Conservation (phyloP, 495 filamentous ascomycete species). For the Penicillium paxilli region DNA sequence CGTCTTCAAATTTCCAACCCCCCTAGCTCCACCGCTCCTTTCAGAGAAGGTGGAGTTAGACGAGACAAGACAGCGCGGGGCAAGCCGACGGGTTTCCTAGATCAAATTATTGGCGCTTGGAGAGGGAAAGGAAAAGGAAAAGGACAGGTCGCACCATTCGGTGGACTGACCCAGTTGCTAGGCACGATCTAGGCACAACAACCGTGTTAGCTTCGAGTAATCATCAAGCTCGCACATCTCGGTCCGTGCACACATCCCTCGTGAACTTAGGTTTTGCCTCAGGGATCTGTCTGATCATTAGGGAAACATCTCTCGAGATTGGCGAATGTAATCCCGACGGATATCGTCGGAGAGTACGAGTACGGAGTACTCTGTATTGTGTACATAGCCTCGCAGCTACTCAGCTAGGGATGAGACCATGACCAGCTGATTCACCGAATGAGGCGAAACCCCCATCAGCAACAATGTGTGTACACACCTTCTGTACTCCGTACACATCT, state of each 20-base stretch:
- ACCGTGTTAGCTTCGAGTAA: constrained; percentile 16
- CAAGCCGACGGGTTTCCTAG: background rate
- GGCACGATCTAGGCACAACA: constrained; percentile 24
- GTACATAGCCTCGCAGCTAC: background rate
- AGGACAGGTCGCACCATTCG: constrained; percentile 3
- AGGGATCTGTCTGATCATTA: constrained; percentile 3
- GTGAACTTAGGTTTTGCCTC: constrained; percentile 12
- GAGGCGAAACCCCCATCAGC: background rate
- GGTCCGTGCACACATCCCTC: constrained; percentile 24
- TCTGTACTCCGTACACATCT: background rate
- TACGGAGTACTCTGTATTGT: too few species aligned
- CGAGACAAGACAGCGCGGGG: background rate
- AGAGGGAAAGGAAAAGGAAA: constrained; percentile 1
- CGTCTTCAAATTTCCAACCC: background rate
- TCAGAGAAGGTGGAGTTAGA: background rate
- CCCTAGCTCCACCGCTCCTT: background rate
- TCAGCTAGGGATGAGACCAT: background rate
- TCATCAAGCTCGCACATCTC: constrained; percentile 19
- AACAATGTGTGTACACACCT: background rate
- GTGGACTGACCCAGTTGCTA: constrained; percentile 14
- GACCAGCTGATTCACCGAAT: background rate
- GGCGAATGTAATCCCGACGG: constrained; percentile 4
- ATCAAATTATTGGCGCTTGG: constrained; percentile 10
- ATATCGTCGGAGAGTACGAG: constrained; percentile 12
- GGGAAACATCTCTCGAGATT: constrained; percentile 22